Evolutionary conservation across 495 filamentous ascomycete species (phyloP).

Genomic region (Penicillium waksmanii): DNA sequence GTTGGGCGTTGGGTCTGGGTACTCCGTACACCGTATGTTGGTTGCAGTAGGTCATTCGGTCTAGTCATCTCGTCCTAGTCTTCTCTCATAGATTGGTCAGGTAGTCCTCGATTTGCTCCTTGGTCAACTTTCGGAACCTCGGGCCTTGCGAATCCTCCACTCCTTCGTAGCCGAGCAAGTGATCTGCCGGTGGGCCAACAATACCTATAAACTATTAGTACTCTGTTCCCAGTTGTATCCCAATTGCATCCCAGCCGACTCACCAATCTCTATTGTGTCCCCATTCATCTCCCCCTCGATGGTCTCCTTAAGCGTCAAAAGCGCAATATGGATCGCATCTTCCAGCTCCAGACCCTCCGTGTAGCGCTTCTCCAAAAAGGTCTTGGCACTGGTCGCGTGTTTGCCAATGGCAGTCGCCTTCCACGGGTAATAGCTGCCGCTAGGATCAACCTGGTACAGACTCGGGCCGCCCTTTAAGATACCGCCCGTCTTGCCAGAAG

Average conservation of each 20-base stretch:
- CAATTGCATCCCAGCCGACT: conserved; percentile 27
- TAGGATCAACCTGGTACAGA: conserved; percentile 97
- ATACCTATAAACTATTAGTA: conserved; percentile 63
- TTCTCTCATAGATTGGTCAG: conserved; percentile 81
- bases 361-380: conserved; percentile 98
- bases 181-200: conserved; percentile 90
- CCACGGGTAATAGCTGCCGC: conserved; percentile 97
- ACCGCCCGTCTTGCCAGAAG: conserved; percentile 82
- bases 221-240: background rate
- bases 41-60: conserved; percentile 25
- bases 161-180: conserved; percentile 89
- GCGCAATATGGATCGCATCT: conserved; percentile 97
- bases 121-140: conserved; percentile 92
- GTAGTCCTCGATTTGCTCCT: conserved; percentile 99
- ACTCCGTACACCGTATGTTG: too few species aligned
- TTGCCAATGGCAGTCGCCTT: conserved; percentile 99
- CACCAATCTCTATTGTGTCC: conserved; percentile 98
- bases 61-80: conserved; percentile 23
- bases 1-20: background rate
- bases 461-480: conserved; percentile 95
- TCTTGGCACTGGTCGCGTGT: conserved; percentile 97
- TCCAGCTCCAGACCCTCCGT: conserved; percentile 96
- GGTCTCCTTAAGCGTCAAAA: conserved; percentile 97
- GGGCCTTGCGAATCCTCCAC: conserved; percentile 89
- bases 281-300: conserved; percentile 99